Evolutionary conservation across 306 rosid species (phyloP), one percentile per base, ranked within the genome.

Genomic region (Hippophae gyantsensis): DNA sequence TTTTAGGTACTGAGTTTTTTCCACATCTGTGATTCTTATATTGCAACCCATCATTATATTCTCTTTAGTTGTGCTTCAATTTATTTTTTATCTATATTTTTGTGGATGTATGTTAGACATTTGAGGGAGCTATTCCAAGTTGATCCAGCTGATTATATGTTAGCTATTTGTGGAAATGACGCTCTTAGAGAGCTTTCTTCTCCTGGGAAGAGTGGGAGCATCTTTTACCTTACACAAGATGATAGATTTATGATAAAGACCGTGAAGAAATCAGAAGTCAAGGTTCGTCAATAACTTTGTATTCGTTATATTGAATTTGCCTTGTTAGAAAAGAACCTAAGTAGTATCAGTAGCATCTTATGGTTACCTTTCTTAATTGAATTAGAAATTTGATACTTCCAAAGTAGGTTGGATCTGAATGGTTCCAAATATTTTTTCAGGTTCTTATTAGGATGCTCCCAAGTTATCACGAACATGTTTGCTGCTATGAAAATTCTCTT

Each of bases 131-230:
- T 70, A n/a, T 93, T 93, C 75, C 85, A 73, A 65, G 84, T 89
- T 52, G 97, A 93, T 77, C 87, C 97, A 44, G 94, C 95, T 3
- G 99, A 93, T 77, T 93, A 93, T 72, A 89, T 89, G 99, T 74
- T 89, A 52, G 95, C 99, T 61, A 76, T 89, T 66, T 93, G 99
- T 42, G 95, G 99, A 50, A 70, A 86, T 66, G 95, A 82, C 60
- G 88, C 95, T 53, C 97, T 93, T 3, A 74, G 99, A 68, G 97
- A 93, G 79, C 95, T 93, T 59, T 88, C 95, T 10, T 93, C 99
- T 38, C 99, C 99, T 0, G 99, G 99, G 51, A 88, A 93, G 79
- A 93, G 99, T 55, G 97, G 99, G 65, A 86, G 99, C 67, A 72
- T 68, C 72, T 93, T 93, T 77, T 93, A 93, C 78, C 72, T 93